Percentiles rank a stretch among this genome's conserved stretches.
phyloP scores from a whole-genome alignment of 2,329 filamentous ascomycete species.

The Xylariaceae sp. region DNA sequence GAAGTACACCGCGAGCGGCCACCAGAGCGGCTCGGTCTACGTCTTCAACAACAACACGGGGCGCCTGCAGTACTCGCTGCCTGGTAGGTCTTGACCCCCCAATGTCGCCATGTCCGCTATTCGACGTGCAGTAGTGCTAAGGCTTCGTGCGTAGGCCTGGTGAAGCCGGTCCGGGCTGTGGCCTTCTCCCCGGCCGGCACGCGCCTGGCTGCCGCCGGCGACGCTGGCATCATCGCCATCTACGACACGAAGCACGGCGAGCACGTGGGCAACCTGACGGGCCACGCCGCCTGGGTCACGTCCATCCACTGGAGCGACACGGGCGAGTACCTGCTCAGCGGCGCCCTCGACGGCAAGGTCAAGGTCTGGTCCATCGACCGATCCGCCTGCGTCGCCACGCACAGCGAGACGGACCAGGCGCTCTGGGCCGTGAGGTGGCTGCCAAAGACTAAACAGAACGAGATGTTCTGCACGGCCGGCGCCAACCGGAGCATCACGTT shows the following conservation, averaged over 20 bases:
- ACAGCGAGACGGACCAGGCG: slow-evolving; percentile 80
- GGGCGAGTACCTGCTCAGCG: slow-evolving; percentile 83
- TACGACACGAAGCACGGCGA: slow-evolving; percentile 92
- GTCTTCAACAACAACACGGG: slow-evolving; percentile 91
- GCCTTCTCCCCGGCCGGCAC: slow-evolving; percentile 82
- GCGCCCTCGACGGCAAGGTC: slow-evolving; percentile 84
- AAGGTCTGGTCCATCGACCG: slow-evolving; percentile 93
- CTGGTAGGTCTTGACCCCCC: slow-evolving; percentile 48
- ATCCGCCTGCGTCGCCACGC: slow-evolving; percentile 79
- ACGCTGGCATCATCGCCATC: slow-evolving; percentile 79
- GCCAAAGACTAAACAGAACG: slow-evolving; percentile 60
- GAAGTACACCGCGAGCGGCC: slow-evolving; percentile 79
- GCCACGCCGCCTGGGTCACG: slow-evolving; percentile 78
- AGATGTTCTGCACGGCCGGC: slow-evolving; percentile 71
- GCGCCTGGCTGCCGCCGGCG: slow-evolving; percentile 81
- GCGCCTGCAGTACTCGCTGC: slow-evolving; percentile 75
- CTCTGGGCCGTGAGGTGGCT: slow-evolving; percentile 83
- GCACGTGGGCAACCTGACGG: slow-evolving; percentile 71
- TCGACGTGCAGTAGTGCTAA: no score
- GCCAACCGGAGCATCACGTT: slow-evolving; percentile 70
- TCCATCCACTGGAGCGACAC: slow-evolving; percentile 89
- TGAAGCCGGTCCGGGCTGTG: slow-evolving; percentile 77
- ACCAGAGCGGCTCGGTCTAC: slow-evolving; percentile 87
- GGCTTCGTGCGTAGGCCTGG: slow-evolving; percentile 58
- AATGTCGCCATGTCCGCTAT: no score